These are phyloP conservation scores for Claviceps sp. DNA, from an alignment of 2,329 filamentous ascomycete genomes.

Conservation along the genomic window DNA sequence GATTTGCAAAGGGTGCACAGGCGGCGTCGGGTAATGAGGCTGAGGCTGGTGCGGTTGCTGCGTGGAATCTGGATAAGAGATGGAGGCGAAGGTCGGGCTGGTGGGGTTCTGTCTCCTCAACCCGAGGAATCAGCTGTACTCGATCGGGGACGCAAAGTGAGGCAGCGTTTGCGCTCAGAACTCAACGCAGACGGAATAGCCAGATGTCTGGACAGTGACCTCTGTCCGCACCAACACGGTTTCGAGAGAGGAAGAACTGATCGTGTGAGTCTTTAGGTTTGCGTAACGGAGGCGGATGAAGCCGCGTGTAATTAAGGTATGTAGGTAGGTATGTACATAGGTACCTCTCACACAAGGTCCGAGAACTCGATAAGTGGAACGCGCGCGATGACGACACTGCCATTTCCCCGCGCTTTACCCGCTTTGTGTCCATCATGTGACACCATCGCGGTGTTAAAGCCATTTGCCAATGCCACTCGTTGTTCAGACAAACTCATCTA, in stretches of 20 bases:
- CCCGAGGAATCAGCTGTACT: slow-evolving; percentile 1
- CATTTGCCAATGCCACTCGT: neutral
- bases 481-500: neutral
- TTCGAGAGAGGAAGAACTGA: neutral
- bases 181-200: neutral
- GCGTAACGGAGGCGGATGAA: neutral
- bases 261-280: neutral
- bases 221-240: neutral
- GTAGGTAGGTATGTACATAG: no score
- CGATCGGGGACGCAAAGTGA: neutral
- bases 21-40: neutral
- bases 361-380: neutral
- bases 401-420: slow-evolving; percentile 17
- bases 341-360: neutral
- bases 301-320: no score
- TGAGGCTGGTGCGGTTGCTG: neutral
- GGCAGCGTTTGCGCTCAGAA: neutral
- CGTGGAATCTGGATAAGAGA: neutral
- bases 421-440: slow-evolving; percentile 17
- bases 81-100: neutral
- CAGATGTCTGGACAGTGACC: neutral
- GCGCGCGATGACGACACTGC: slow-evolving; percentile 20
- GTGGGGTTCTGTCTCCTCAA: slow-evolving; percentile 1
- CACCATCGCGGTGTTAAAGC: slow-evolving; percentile 6
- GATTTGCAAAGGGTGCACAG: neutral